phyloP scores from a whole-genome alignment of 208 protist genomes.

The Wallacemonas sp. region DNA sequence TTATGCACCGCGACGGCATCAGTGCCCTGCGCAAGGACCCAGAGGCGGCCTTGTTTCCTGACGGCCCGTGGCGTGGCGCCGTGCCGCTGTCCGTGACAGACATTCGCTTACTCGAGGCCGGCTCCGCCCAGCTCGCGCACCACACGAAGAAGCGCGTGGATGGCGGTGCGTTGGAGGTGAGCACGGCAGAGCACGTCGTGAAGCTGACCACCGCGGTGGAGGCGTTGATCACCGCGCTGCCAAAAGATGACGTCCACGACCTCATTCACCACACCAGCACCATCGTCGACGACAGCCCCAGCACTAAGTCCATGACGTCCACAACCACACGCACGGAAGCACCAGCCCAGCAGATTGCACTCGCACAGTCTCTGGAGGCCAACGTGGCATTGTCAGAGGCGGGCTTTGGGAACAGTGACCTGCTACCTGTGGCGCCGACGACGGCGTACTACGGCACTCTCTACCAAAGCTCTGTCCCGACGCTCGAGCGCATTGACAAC shows the following conservation, averaged over 20 bases:
- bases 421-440: slow-evolving; percentile 38
- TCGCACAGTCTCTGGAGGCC: slow-evolving; percentile 13
- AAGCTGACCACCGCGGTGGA: slow-evolving; percentile 40
- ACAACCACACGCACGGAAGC: too few species aligned
- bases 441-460: slow-evolving; percentile 42
- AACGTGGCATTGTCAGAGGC: slow-evolving; percentile 13
- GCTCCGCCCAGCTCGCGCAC: slow-evolving; percentile 46
- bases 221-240: slow-evolving; percentile 36
- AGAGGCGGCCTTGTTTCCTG: slow-evolving; percentile 49
- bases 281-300: too few species aligned
- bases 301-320: too few species aligned
- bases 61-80: slow-evolving; percentile 40
- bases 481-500: slow-evolving; percentile 27
- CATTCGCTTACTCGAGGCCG: slow-evolving; percentile 38
- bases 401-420: slow-evolving; percentile 38
- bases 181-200: slow-evolving; percentile 28
- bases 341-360: too few species aligned
- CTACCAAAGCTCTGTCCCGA: slow-evolving; percentile 28
- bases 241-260: slow-evolving; percentile 34
- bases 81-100: slow-evolving; percentile 52
- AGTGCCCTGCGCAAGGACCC: slow-evolving; percentile 57
- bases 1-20: slow-evolving; percentile 60
- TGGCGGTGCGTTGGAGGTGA: slow-evolving; percentile 16
- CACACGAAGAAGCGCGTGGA: slow-evolving; percentile 56
- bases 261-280: slow-evolving; percentile 15